Conservation (phyloP, 768 basidiomycete species). For the Pleurotus tuoliensis region DNA sequence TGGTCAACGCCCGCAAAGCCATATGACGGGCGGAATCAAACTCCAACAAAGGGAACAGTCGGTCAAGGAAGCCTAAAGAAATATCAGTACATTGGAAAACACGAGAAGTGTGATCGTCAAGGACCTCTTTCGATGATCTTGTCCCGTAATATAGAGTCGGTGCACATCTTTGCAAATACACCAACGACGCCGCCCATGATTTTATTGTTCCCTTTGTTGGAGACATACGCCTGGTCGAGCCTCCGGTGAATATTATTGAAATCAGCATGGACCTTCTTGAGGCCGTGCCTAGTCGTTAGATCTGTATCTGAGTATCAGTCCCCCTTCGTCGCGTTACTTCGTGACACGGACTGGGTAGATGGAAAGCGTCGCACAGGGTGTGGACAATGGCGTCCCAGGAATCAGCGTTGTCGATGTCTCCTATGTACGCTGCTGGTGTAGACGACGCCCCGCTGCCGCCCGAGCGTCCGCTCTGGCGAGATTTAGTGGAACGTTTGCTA, state of each 20-base stretch:
- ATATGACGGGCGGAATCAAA: conserved; percentile 43
- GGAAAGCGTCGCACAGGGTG: conserved; percentile 45
- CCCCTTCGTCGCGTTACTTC: neutral
- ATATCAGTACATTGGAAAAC: neutral
- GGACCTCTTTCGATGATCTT: conserved; percentile 56
- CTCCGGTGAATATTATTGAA: conserved; percentile 49
- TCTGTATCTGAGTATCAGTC: conserved; percentile 31
- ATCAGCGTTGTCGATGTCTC: conserved; percentile 42
- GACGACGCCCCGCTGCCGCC: neutral
- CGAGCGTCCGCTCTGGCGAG: neutral
- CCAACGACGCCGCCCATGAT: conserved; percentile 55
- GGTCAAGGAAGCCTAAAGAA: conserved; percentile 47
- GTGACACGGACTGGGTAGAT: conserved; percentile 47
- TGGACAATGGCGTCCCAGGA: conserved; percentile 46
- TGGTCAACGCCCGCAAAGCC: conserved; percentile 51
- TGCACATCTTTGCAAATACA: conserved; percentile 62
- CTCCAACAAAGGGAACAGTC: conserved; percentile 52
- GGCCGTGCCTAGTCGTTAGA: conserved; percentile 48
- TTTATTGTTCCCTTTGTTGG: conserved; percentile 38
- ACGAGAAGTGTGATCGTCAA: too few relatives aligned
- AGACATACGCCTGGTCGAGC: conserved; percentile 46
- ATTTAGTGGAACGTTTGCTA: conserved; percentile 17
- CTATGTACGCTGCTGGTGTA: conserved; percentile 27
- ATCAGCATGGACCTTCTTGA: conserved; percentile 59
- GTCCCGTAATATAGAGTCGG: conserved; percentile 55